Base-by-base conservation (phyloP, 73 alveolate genomes). In the Effrenium voratum region DNA sequence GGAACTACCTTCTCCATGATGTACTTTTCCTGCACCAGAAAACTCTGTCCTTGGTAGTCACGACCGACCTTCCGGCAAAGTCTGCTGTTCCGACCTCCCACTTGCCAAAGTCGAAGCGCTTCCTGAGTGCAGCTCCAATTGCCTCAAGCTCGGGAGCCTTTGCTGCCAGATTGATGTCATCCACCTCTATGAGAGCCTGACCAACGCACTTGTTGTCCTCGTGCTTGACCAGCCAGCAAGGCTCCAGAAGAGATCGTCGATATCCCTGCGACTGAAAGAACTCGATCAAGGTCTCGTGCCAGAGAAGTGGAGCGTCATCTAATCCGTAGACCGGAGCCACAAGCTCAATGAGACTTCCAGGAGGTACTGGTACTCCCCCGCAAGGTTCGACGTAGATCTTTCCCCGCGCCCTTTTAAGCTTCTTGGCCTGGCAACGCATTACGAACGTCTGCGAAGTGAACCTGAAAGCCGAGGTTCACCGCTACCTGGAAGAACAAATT, bases 321-420 rank as follows among this genome's bases (percentile, higher is more conserved):
- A 85, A 32, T 0, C 94, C 94, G 30, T 85, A 85, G 26, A 85
- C 82, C 0, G 94, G 82, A 40, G 46, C 94, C 50, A 59, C 46
- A 43, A 85, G 38, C 34, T 38, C 60, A 28, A 55, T 85, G 19
- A 55, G 46, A 12, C 40, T 34, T 0, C 57, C 57, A 0, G 13
- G 6, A 0, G 47, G 30, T 10, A 83, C 19, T 0, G 49, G n/a
- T 0, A 83, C 15, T 0, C 93, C 93, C 3, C 24, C 44, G 16
- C 93, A 83, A 0, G 57, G 72, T 22, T 83, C 93, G 6, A 47
- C 93, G 41, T 2, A 55, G 16, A 83, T 13, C 26, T 32, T 36
- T 36, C 93, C 93, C 0, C 0, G 38, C 0, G 77, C 13, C 13
- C 93, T 26, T 10, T 10, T 63, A 0, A 83, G 66, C 41, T 32